These are phyloP conservation scores for Ulmus americana DNA, from an alignment of 331 rosid genomes.

Conservation along the genomic window DNA sequence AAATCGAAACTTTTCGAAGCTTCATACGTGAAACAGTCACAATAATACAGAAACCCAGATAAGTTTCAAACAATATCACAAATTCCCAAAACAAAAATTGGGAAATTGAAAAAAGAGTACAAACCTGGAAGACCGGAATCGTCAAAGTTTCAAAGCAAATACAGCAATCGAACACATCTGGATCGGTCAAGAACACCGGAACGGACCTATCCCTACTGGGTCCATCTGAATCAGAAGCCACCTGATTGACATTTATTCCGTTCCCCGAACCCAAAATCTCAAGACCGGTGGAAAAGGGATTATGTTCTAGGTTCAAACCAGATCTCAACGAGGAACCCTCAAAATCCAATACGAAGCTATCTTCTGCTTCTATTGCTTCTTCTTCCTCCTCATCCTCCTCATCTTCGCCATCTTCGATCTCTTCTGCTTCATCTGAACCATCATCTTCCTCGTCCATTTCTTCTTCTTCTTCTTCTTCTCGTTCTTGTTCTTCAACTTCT, in stretches of 20 bases:
- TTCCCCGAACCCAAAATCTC: not conserved
- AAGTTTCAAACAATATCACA: no score
- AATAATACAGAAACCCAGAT: no score
- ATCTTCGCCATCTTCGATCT: not conserved
- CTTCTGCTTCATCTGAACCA: not conserved
- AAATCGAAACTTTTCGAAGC: no score
- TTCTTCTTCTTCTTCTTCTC: conserved; percentile 3
- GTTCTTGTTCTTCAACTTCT: conserved; percentile 1
- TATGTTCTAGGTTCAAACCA: not conserved
- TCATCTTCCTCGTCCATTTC: not conserved
- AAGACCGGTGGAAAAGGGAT: no score
- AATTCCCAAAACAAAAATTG: no score
- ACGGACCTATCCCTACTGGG: conserved; percentile 11
- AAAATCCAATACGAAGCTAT: no score
- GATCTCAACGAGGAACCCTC: no score
- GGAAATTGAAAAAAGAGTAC: conserved; percentile 1
- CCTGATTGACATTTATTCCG: not conserved
- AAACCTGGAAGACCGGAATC: conserved; percentile 60
- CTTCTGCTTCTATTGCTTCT: not conserved
- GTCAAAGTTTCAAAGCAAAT: conserved; percentile 60
- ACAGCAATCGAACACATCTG: conserved; percentile 67
- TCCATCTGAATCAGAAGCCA: not conserved
- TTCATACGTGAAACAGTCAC: no score
- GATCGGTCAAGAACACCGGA: conserved; percentile 39
- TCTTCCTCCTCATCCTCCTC: not conserved